Conservation (phyloP, 1,284 basidiomycete species). For the Marasmius fiardii region DNA sequence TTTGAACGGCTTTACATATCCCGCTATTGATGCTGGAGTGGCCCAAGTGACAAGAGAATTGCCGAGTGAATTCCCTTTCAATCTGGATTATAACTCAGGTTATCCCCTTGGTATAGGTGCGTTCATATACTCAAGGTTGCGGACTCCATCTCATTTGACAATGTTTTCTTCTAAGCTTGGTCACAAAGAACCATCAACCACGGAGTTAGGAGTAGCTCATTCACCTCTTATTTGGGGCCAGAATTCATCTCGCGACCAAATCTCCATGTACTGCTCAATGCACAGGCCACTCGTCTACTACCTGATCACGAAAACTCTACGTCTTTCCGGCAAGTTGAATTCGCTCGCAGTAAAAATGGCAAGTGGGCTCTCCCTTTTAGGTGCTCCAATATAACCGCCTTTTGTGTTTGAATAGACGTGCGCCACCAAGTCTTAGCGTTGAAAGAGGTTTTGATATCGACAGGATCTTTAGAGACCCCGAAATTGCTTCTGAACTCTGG, state of each 20-base stretch:
- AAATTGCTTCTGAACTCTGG: not conserved
- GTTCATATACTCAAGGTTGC: not conserved
- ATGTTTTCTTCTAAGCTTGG: not conserved
- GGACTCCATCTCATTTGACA: not conserved
- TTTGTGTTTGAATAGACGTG: not conserved
- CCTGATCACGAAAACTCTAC: not conserved
- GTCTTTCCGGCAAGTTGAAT: not conserved
- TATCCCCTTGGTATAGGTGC: not conserved
- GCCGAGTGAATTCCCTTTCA: not conserved
- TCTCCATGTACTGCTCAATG: not conserved
- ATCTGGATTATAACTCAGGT: not conserved
- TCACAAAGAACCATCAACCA: not conserved
- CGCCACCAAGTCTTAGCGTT: not conserved
- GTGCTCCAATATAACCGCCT: not conserved
- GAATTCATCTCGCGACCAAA: not conserved
- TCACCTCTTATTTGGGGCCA: not conserved
- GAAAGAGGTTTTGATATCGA: not conserved
- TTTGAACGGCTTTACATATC: constrained; percentile 10
- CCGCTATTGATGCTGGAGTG: too few relatives aligned
- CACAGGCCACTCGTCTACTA: not conserved
- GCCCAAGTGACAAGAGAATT: not conserved
- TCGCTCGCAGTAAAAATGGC: not conserved
- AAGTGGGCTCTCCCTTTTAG: not conserved
- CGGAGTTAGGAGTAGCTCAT: not conserved
- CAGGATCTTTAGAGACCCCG: not conserved